Conservation (phyloP, 2,329 filamentous ascomycete species). For the Myriosclerotinia curreyana region DNA sequence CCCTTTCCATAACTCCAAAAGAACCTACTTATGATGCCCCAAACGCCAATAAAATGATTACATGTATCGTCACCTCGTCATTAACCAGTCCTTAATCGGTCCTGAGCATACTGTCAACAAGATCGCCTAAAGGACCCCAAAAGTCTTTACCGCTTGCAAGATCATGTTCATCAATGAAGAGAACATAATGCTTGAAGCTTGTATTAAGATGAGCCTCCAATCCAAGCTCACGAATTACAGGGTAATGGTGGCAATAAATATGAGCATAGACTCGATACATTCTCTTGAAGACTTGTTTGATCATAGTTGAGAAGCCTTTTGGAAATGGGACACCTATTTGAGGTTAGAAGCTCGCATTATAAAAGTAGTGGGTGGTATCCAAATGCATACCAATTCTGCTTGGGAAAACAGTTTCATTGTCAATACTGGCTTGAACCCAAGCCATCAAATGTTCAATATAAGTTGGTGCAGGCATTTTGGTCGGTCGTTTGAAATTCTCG, state of each 20-base stretch:
- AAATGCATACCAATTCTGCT: conserved; percentile 70
- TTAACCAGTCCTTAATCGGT: conserved; percentile 56
- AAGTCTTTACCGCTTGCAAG: conserved; percentile 93
- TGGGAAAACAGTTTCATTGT: conserved; percentile 94
- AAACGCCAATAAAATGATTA: conserved; percentile 34
- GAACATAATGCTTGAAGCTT: conserved; percentile 98
- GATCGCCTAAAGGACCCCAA: conserved; percentile 90
- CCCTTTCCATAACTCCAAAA: conserved; percentile 11
- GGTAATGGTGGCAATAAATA: conserved; percentile 99
- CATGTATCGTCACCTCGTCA: conserved; percentile 25
- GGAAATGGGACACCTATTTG: conserved; percentile 81
- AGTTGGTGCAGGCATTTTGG: conserved; percentile 94
- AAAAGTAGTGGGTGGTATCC: conserved; percentile 48
- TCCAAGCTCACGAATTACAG: conserved; percentile 89
- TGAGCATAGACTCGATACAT: conserved; percentile 98
- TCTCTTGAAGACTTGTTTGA: conserved; percentile 97
- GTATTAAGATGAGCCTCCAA: conserved; percentile 97
- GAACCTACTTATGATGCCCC: conserved; percentile 20
- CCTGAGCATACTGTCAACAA: conserved; percentile 96
- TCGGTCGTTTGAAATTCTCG: conserved; percentile 90
- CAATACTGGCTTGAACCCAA: conserved; percentile 93
- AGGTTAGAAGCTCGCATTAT: conserved; percentile 30
- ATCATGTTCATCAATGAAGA: conserved; percentile 96
- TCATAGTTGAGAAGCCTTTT: conserved; percentile 81
- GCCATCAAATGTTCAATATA: conserved; percentile 98